Evolutionary conservation across 306 rosid genomes (phyloP), one percentile per base, ranked within the genome.

Genomic region (Cucurbita moschata): DNA sequence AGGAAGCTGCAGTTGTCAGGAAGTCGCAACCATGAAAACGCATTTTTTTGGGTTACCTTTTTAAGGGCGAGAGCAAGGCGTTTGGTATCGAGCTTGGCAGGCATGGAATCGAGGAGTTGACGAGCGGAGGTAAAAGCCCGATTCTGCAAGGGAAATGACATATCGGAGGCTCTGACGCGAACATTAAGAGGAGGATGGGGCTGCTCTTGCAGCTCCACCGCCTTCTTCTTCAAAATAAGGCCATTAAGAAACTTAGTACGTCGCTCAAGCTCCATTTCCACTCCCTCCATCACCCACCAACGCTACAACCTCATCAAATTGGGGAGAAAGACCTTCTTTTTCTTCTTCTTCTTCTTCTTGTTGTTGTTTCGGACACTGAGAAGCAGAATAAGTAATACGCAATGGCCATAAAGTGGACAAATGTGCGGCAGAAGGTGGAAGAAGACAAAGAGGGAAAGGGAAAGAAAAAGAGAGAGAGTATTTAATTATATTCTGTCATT

Each of bases 231-330:
- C 85, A 85, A 85, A 68, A 93, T 90, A 73, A 93, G 76, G 21
- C 92, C 83, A 38, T 78, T 84, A 1, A 93, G 85, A 65, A 93
- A 93, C 85, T 77, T 87, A 86, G 92, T 90, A 63, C 97, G 79
- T 78, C 92, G 86, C 87, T 93, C 98, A 73, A 93, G 81, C 87
- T 93, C 98, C 84, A 75, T 74, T 79, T 87, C 97, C 44, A 92
- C 97, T 72, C 84, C 90, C 42, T 87, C 91, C 92, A 90, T 82
- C 54, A 73, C 74, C 55, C 81, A 77, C 70, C 51, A 79, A 76
- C 79, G 69, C 90, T 37, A 52, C 5, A 47, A 47, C 43, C 55
- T 75, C 72, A 62, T 75, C 43, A 75, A 55, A 35, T 53, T 7
- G 50, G 10, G 23, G 30, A 43, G 5, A 64, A 64, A 42, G 14